Evolutionary conservation across 2,329 filamentous ascomycete species (phyloP).

Genomic region (Paraphoma sp.): DNA sequence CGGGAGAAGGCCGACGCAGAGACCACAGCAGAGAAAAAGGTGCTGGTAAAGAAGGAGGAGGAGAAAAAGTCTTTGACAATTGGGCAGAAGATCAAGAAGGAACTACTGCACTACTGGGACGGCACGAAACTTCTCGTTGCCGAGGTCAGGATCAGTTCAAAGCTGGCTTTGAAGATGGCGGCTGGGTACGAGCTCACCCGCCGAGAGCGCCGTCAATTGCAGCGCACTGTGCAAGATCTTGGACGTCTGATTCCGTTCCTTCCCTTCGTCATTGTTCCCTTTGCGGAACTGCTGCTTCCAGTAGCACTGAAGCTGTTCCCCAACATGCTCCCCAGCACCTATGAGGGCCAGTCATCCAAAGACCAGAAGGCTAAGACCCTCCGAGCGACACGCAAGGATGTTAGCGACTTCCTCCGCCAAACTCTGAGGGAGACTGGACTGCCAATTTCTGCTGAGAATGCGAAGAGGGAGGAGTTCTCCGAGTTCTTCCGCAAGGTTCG

Average conservation of each 20-base stretch:
- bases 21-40: conserved; percentile 61
- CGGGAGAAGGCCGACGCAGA: conserved; percentile 62
- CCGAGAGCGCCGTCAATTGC: conserved; percentile 89
- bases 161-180: conserved; percentile 94
- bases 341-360: conserved; percentile 88
- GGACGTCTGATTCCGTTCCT: conserved; percentile 93
- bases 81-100: conserved; percentile 93
- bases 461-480: conserved; percentile 91
- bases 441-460: conserved; percentile 80
- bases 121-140: conserved; percentile 93
- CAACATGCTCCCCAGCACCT: conserved; percentile 96
- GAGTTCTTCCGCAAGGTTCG: conserved; percentile 95
- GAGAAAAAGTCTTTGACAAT: conserved; percentile 86
- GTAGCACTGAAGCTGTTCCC: conserved; percentile 94
- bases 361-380: conserved; percentile 85
- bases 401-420: conserved; percentile 85
- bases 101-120: conserved; percentile 95
- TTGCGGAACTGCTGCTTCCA: conserved; percentile 90
- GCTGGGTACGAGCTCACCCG: conserved; percentile 95
- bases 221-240: conserved; percentile 92
- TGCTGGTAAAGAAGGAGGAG: conserved; percentile 65
- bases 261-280: conserved; percentile 95
- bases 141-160: conserved; percentile 91
- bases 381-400: conserved; percentile 87
- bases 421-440: conserved; percentile 94